Percentiles rank a stretch among this genome's conserved stretches.
phyloP scores from a whole-genome alignment of 345 rosid genomes.

The Gossypium bickii region DNA sequence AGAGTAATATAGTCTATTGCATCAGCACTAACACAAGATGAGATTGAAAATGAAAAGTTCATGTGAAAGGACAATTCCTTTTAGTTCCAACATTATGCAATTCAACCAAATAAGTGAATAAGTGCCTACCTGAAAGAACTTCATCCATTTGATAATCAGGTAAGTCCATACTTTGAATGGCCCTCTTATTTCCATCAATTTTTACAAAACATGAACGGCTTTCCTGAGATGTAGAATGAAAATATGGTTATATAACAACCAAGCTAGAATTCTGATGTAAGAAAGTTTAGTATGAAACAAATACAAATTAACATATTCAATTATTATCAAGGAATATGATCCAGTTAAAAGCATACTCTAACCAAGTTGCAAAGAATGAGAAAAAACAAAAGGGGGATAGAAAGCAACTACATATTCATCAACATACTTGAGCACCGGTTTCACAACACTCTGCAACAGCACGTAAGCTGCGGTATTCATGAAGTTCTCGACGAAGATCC shows the following conservation, averaged over 20 bases:
- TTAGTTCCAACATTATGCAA: neutral
- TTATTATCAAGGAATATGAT: constrained; percentile 11
- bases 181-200: constrained; percentile 50
- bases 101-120: neutral
- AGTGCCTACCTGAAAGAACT: constrained; percentile 35
- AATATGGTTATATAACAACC: neutral
- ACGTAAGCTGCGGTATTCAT: constrained; percentile 57
- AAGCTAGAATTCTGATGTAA: neutral
- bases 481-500: constrained; percentile 70
- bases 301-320: constrained; percentile 1
- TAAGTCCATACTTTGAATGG: constrained; percentile 43
- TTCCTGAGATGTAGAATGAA: constrained; percentile 30
- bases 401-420: neutral
- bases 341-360: constrained; percentile 7
- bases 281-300: constrained; percentile 9
- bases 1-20: neutral
- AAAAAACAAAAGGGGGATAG: neutral
- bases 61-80: neutral
- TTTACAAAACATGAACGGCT: constrained; percentile 22
- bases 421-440: constrained; percentile 48
- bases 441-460: constrained; percentile 43
- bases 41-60: neutral
- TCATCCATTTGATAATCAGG: constrained; percentile 76
- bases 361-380: neutral
- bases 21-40: neutral